Base-by-base conservation (phyloP, 1,139 yeast genomes). In the Dujonia santamariae region DNA sequence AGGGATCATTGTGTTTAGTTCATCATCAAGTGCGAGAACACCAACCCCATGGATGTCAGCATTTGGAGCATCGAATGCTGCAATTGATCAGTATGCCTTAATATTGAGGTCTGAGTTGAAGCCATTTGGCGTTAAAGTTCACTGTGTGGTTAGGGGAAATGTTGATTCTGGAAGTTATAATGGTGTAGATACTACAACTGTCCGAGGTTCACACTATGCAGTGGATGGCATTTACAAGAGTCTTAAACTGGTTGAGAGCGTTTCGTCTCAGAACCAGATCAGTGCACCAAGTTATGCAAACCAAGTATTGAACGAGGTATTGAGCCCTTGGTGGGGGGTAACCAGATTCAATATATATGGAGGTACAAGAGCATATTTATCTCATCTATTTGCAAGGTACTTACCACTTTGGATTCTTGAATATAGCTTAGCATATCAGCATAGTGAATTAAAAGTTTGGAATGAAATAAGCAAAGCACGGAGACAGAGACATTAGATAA, bases 81-180 rank as follows among this genome's bases (percentile, higher is more conserved):
- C 63, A 24, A 52, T 57, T 32, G 59, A 56, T 36, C 50, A 42
- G 33, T 57, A 56, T 30, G 63, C 61, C 4, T 37, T 43, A 33
- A 47, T 42, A 5, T 42, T 57, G 26, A 50, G 42, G 19, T 41
- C 37, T 4, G 61, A 57, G 36, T 39, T 57, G 60, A 40, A 46
- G 35, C 70, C 70, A 0, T 61, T 61, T 36, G 68, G 61, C 1
- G 67, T 61, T 7, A 37, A 50, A 16, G 72, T 66, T 6, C 63
- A 63, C 41, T 51, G 60, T 30, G 56, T 65, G 6, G 61, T 65
- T 26, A 63, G 71, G 6, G 71, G 72, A 2, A 69, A 66, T 3
- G 70, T 66, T 3, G 63, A 70, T n/a, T 61, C 56, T 11, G 60
- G 65, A 24, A 12, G n/a, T 9, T 45, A 50, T 24, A 63, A 58